Evolutionary conservation across 129 eudicot genomes (phyloP), one percentile per base, ranked within the genome.

Genomic region (Heracleum sosnowskyi): DNA sequence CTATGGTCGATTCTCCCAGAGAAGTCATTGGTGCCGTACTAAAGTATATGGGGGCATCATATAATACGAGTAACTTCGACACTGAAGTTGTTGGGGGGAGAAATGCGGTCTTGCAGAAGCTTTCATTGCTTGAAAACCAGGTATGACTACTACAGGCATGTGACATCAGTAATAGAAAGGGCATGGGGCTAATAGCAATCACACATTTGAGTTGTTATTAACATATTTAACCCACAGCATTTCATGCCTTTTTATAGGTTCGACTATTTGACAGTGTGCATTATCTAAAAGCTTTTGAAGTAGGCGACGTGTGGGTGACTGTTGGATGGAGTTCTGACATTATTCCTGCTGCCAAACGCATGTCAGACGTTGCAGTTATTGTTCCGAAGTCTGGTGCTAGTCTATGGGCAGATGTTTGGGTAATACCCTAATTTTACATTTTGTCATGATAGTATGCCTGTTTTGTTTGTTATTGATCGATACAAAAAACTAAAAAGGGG

Each of bases 321-420:
- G 96, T 95, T 87, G 99, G 99, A 5, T 95, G 99, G 99, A 91
- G 97, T 73, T 90, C 90, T 29, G 97, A 95, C 79, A 87, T 95
- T 71, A 83, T 95, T 79, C 96, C 97, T 79, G 91, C 88, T 79
- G 97, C 94, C 78, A 95, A 90, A 84, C 91, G 96, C 69, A 76
- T 89, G 90, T 84, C 97, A 45, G 87, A 90, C 80, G 85, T 92
- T 83, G 87, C 91, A 57, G 99, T 95, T 51, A 84, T 95, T 71
- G 97, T 95, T 82, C 99, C 99, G 46, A 90, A 90, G 33, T 90
- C 97, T 73, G 99, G 99, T 78, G 88, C 97, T 75, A 92, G 99
- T 83, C 85, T 95, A 79, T 95, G 99, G 99, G 96, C 99, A 22
- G 99, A 95, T 83, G 81, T 91, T 31, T 95, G 99, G 99, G 99